phyloP scores from a whole-genome alignment of 2,329 filamentous ascomycete species.

The Alternaria solani region DNA sequence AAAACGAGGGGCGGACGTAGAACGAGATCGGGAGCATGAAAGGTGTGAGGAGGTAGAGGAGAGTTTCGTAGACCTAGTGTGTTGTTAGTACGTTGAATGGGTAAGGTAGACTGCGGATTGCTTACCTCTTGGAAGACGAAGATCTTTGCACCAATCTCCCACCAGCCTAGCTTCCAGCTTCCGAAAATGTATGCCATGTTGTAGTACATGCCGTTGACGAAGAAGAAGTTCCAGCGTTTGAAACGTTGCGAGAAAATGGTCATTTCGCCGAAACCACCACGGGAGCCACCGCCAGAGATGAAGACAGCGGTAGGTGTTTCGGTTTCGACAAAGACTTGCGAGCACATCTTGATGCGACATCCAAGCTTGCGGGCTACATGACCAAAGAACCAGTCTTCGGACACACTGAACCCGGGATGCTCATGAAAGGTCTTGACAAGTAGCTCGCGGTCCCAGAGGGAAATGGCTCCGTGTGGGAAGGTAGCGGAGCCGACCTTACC shows the following conservation, averaged over 20 bases:
- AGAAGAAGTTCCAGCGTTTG: slow-evolving; percentile 63
- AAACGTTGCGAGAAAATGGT: slow-evolving; percentile 62
- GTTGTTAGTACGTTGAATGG: slow-evolving; percentile 25
- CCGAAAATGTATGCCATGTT: slow-evolving; percentile 58
- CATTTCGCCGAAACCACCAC: slow-evolving; percentile 63
- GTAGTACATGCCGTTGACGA: slow-evolving; percentile 59
- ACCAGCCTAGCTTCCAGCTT: slow-evolving; percentile 59
- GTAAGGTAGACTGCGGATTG: background rate
- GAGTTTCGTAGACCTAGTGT: slow-evolving; percentile 53
- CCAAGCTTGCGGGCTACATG: slow-evolving; percentile 57
- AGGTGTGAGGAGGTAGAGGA: slow-evolving; percentile 57
- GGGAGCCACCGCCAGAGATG: slow-evolving; percentile 49
- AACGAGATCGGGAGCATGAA: slow-evolving; percentile 58
- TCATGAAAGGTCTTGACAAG: slow-evolving; percentile 57
- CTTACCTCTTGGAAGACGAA: slow-evolving; percentile 58
- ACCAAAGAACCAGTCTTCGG: slow-evolving; percentile 63
- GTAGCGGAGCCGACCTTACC: slow-evolving; percentile 58
- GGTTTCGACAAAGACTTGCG: slow-evolving; percentile 61
- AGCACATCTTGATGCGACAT: slow-evolving; percentile 59
- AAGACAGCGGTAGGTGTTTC: slow-evolving; percentile 58
- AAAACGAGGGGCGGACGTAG: slow-evolving; percentile 53
- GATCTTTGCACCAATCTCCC: slow-evolving; percentile 60
- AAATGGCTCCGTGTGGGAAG: slow-evolving; percentile 62
- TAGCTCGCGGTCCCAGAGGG: slow-evolving; percentile 58
- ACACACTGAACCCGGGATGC: slow-evolving; percentile 60